phyloP scores from a whole-genome alignment of 2,329 filamentous ascomycete genomes.

The Phymatotrichopsis omnivora region DNA sequence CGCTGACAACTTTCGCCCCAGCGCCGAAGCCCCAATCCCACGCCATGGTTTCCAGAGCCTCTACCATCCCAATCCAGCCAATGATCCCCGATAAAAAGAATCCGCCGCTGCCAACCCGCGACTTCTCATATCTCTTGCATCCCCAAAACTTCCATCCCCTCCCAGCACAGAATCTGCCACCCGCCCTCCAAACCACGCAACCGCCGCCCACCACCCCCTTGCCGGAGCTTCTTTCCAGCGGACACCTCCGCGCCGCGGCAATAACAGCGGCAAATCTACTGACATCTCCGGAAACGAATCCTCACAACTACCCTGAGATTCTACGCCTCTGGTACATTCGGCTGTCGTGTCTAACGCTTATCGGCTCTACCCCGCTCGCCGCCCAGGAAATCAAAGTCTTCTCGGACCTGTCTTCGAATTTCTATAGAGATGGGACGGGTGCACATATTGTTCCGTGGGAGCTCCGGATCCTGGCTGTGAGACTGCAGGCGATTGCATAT shows the following conservation, averaged over 20 bases:
- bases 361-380: conserved; percentile 37
- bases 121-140: conserved; percentile 70
- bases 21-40: conserved; percentile 12
- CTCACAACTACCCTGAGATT: conserved; percentile 33
- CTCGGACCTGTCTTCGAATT: conserved; percentile 48
- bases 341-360: conserved; percentile 49
- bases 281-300: conserved; percentile 34
- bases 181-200: conserved; percentile 58
- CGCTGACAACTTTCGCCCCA: conserved; percentile 17
- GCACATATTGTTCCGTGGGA: conserved; percentile 75
- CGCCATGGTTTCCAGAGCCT: conserved; percentile 17
- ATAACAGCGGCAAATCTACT: conserved; percentile 47
- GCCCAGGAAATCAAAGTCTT: conserved; percentile 53
- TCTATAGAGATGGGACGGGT: conserved; percentile 46
- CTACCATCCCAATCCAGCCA: conserved; percentile 25
- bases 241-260: conserved; percentile 73
- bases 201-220: conserved; percentile 55
- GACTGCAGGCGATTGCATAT: conserved; percentile 76
- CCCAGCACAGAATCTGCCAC: conserved; percentile 50
- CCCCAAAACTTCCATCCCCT: conserved; percentile 77
- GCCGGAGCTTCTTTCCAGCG: conserved; percentile 54
- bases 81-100: conserved; percentile 30
- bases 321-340: conserved; percentile 37
- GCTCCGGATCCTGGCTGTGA: conserved; percentile 69
- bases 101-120: conserved; percentile 46